These are phyloP conservation scores for Brasenia schreberi DNA, from an alignment of 164 flowering plant species.

Conservation along the genomic window DNA sequence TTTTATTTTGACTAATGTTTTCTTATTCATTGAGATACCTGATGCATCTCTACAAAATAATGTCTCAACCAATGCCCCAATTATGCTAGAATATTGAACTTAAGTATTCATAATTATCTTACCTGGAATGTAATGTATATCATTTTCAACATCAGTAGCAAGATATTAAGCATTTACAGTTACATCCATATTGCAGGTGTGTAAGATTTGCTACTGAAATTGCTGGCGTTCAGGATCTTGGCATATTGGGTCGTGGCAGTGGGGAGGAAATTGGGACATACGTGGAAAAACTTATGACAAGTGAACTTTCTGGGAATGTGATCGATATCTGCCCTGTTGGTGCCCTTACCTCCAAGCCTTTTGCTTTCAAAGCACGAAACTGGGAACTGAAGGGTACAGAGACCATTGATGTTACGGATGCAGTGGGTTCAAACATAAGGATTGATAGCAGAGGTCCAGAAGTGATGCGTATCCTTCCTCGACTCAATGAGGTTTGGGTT, in stretches of 20 bases:
- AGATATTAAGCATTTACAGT: too few species aligned
- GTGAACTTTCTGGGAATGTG: conserved; percentile 98
- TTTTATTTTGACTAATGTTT: too few species aligned
- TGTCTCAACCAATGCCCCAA: too few species aligned
- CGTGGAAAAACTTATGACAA: conserved; percentile 94
- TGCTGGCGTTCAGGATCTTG: conserved; percentile 98
- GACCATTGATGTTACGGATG: conserved; percentile 94
- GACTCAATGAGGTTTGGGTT: conserved; percentile 77
- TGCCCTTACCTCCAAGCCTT: conserved; percentile 95
- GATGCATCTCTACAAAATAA: too few species aligned
- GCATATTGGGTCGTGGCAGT: conserved; percentile 98
- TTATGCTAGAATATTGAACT: too few species aligned
- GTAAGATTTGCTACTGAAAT: conserved; percentile 97
- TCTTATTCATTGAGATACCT: too few species aligned
- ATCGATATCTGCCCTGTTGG: conserved; percentile 99
- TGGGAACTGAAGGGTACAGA: conserved; percentile 98
- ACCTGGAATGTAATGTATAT: too few species aligned
- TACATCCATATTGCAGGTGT: conserved; percentile 35
- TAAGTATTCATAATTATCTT: too few species aligned
- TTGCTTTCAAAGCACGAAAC: conserved; percentile 97
- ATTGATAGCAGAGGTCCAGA: conserved; percentile 99
- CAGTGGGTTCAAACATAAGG: conserved; percentile 94
- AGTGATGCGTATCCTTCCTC: conserved; percentile 89
- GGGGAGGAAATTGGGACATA: conserved; percentile 99
- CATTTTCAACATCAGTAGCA: too few species aligned